A percentile compares a stretch with the other conserved stretches of the same genome.
phyloP scores from a whole-genome alignment of 2,329 filamentous ascomycete species.

The Aspergillus piperis region DNA sequence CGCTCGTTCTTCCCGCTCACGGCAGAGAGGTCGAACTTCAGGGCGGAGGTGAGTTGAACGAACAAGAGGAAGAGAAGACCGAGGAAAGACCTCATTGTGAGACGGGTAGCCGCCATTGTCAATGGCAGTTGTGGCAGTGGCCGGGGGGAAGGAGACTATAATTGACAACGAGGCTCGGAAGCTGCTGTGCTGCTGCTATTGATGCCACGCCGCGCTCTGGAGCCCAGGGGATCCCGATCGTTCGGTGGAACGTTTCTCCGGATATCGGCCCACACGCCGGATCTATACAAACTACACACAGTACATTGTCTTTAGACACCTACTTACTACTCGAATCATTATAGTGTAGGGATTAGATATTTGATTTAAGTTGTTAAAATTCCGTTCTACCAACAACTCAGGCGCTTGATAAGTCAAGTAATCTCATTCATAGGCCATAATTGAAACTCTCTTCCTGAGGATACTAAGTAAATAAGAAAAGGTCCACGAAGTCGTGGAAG shows the following conservation, averaged over 20 bases:
- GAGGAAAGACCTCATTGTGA: slow-evolving; percentile 35
- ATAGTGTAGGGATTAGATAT: background rate
- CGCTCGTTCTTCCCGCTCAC: slow-evolving; percentile 69
- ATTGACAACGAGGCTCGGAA: slow-evolving; percentile 25
- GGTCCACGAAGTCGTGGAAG: background rate
- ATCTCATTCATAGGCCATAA: background rate
- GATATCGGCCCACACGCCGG: background rate
- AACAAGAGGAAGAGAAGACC: slow-evolving; percentile 38
- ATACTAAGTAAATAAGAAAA: background rate
- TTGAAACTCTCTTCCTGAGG: background rate
- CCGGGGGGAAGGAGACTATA: slow-evolving; percentile 19
- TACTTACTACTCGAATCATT: background rate
- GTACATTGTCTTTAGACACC: no score
- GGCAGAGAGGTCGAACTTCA: slow-evolving; percentile 91
- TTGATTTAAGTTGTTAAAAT: background rate
- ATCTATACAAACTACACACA: background rate
- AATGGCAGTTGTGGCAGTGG: slow-evolving; percentile 18
- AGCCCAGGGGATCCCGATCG: slow-evolving; percentile 18
- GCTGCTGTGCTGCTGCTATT: slow-evolving; percentile 31
- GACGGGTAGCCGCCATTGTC: slow-evolving; percentile 34
- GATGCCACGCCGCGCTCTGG: slow-evolving; percentile 38
- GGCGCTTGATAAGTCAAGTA: background rate
- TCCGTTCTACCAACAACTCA: background rate
- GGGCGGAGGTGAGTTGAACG: slow-evolving; percentile 56
- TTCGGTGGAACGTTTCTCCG: background rate